Evolutionary conservation across 2,329 filamentous ascomycete genomes (phyloP).

Genomic region (Coniella lustricola): DNA sequence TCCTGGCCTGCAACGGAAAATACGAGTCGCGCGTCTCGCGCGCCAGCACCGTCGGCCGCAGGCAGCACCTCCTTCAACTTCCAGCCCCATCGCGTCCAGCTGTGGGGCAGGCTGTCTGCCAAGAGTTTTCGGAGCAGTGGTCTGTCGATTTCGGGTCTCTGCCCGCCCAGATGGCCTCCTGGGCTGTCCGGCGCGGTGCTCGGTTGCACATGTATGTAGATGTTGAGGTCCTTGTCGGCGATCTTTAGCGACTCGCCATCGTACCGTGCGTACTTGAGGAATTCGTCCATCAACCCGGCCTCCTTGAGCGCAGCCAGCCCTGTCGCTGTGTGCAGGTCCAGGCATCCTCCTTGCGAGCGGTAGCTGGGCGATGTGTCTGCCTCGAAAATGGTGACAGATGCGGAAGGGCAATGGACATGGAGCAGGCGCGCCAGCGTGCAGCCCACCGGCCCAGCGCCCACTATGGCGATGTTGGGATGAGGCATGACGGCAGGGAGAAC

Average conservation of each 20-base stretch:
- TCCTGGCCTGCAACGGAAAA: conserved; percentile 21
- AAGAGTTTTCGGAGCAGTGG: conserved; percentile 36
- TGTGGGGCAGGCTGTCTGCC: conserved; percentile 36
- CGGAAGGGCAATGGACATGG: conserved; percentile 34
- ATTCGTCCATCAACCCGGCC: conserved; percentile 42
- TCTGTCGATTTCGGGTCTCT: conserved; percentile 49
- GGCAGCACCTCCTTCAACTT: conserved; percentile 33
- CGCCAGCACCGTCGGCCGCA: conserved; percentile 19
- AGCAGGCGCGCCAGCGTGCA: conserved; percentile 47
- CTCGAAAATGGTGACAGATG: conserved; percentile 42
- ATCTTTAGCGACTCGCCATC: conserved; percentile 45
- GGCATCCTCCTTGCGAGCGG: conserved; percentile 43
- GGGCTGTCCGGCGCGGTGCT: conserved; percentile 25
- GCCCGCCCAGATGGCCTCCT: conserved; percentile 14
- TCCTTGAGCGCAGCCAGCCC: conserved; percentile 45
- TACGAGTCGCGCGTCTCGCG: conserved; percentile 25
- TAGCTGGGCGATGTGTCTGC: conserved; percentile 36
- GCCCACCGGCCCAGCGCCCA: conserved; percentile 42
- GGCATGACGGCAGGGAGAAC: no score
- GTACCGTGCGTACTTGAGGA: conserved; percentile 41
- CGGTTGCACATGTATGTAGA: conserved; percentile 24
- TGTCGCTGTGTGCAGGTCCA: conserved; percentile 46
- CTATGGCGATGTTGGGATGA: conserved; percentile 34
- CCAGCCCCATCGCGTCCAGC: conserved; percentile 39
- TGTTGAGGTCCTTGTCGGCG: conserved; percentile 33